A percentile compares a stretch with the other conserved stretches of the same genome.
Conservation (phyloP, 805 yeast species). For the Jamesozyma piceae region DNA sequence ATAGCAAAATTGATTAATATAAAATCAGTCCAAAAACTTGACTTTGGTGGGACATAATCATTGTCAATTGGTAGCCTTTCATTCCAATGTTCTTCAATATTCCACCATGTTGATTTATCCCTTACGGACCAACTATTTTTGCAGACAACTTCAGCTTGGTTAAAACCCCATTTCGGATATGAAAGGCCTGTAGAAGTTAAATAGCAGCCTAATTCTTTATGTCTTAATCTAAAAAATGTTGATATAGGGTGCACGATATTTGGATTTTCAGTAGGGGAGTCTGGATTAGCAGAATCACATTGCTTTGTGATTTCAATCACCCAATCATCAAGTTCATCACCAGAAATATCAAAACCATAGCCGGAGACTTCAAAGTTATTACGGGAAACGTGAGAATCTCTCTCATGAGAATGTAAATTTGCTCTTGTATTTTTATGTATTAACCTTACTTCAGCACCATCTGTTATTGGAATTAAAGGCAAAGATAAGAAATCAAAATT, state of each 20-base stretch:
- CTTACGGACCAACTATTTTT: constrained; percentile 52
- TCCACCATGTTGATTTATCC: constrained; percentile 87
- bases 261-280: constrained; percentile 38
- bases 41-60: constrained; percentile 48
- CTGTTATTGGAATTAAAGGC: constrained; percentile 29
- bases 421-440: constrained; percentile 53
- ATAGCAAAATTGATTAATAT: constrained; percentile 68
- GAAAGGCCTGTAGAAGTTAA: constrained; percentile 71
- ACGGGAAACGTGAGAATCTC: constrained; percentile 52
- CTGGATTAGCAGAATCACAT: constrained; percentile 30
- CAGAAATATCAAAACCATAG: constrained; percentile 55
- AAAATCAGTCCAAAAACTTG: constrained; percentile 69
- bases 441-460: constrained; percentile 55
- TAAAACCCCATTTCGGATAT: constrained; percentile 95
- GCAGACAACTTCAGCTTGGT: constrained; percentile 94
- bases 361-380: constrained; percentile 57
- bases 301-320: constrained; percentile 59
- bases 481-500: constrained; percentile 8
- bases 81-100: constrained; percentile 63
- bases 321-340: constrained; percentile 75
- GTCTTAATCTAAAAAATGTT: constrained; percentile 68
- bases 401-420: constrained; percentile 63
- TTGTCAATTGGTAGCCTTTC: constrained; percentile 45
- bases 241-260: constrained; percentile 66
- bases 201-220: constrained; percentile 66